Base-by-base conservation (phyloP, 441 rosid species). In the Euphorbia schlechtendalii region DNA sequence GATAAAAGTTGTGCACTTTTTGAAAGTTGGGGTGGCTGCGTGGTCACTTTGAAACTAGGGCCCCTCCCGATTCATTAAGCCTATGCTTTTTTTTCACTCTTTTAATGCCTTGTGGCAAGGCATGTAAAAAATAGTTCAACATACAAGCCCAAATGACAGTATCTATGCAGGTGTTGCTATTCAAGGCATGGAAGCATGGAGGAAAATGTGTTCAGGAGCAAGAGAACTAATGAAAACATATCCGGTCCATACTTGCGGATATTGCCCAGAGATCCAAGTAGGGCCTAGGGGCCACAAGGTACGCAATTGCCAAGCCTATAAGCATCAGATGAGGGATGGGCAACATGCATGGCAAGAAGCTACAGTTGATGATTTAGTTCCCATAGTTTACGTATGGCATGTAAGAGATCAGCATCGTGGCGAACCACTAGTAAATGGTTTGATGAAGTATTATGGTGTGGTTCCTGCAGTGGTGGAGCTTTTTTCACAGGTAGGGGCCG, bases 261-360 rank as follows among this genome's bases (percentile, higher is more conserved):
- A 81, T 70, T 81, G 88, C 57, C 59, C 66, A 0, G 88, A 78
- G 69, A 78, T 81, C 54, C 86, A 78, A 59, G 81, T 83, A 0
- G 82, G 80, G 49, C 78, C 80, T 27, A 77, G 70, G 77, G 88
- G 84, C 22, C 85, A 83, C 56, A 74, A 71, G 53, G 85, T 81
- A n/a, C 78, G 85, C 72, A 76, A 70, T 38, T 81, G 83, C 68
- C 71, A 77, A 34, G 81, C 81, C 46, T 74, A 70, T 70, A 83
- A 81, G 78, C 85, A 80, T 66, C 85, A 83, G 74, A 74, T 76
- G 81, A 76, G 84, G 69, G 88, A 81, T 48, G 88, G 88, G 18
- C 82, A 84, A 65, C 88, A 80, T 59, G 88, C 73, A 38, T 80
- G 86, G 88, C 83, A 80, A 59, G 81, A 73, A 68, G 84, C 86